A percentile compares a stretch with the other conserved stretches of the same genome.
phyloP scores from a whole-genome alignment of 345 rosid species.

The Gossypium rotundifolium region DNA sequence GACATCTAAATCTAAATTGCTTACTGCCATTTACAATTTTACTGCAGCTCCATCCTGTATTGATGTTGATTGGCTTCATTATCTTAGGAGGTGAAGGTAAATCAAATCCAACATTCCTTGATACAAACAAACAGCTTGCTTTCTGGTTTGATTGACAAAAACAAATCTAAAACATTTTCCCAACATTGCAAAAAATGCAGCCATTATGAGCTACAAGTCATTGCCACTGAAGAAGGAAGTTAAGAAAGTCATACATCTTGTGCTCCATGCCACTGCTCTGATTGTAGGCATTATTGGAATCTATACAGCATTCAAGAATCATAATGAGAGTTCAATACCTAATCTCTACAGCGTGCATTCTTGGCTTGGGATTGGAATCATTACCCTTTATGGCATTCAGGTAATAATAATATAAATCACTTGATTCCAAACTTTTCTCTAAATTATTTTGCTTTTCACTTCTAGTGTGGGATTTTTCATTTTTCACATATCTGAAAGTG shows the following conservation, averaged over 20 bases:
- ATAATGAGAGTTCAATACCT: constrained; percentile 72
- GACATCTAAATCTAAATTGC: too few species aligned
- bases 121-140: not conserved
- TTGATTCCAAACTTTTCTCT: not conserved
- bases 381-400: constrained; percentile 81
- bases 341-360: constrained; percentile 95
- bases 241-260: constrained; percentile 75
- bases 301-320: constrained; percentile 80
- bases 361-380: constrained; percentile 81
- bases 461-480: too few species aligned
- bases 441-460: not conserved
- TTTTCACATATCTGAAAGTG: too few species aligned
- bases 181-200: constrained; percentile 30
- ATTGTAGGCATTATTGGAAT: constrained; percentile 70
- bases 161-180: not conserved
- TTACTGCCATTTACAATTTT: not conserved
- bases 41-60: constrained; percentile 77
- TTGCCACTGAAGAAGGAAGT: constrained; percentile 61
- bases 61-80: constrained; percentile 84
- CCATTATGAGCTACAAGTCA: constrained; percentile 71
- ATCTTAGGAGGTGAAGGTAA: constrained; percentile 98
- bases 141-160: not conserved
- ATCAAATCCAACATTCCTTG: not conserved
- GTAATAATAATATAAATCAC: constrained; percentile 22
- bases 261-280: constrained; percentile 76